Evolutionary conservation across 2,329 filamentous ascomycete genomes (phyloP).

Genomic region (Verruconis gallopava): DNA sequence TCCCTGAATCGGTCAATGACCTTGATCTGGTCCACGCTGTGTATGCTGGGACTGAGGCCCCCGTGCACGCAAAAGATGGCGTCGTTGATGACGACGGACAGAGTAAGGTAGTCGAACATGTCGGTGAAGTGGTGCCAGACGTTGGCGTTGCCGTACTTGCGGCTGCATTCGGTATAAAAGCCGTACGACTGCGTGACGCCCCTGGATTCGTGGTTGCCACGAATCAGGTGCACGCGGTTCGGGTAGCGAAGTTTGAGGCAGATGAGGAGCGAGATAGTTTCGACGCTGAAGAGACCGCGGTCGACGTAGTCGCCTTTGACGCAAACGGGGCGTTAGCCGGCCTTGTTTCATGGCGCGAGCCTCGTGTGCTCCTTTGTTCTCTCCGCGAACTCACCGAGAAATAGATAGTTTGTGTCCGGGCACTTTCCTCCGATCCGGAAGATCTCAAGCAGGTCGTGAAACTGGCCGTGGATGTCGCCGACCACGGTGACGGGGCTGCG

Average conservation of each 20-base stretch:
- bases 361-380: background rate
- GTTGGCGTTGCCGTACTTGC: conserved; percentile 96
- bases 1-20: conserved; percentile 98
- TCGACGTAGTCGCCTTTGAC: conserved; percentile 84
- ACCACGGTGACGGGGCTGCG: conserved; percentile 92
- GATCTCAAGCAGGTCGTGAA: conserved; percentile 98
- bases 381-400: conserved; percentile 53
- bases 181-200: conserved; percentile 98
- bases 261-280: conserved; percentile 94
- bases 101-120: conserved; percentile 97
- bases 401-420: conserved; percentile 96
- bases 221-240: conserved; percentile 86
- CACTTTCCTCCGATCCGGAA: conserved; percentile 97
- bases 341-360: too few relatives aligned
- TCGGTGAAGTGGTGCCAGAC: conserved; percentile 99
- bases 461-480: conserved; percentile 96
- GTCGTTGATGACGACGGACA: conserved; percentile 96
- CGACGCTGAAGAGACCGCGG: conserved; percentile 94
- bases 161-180: conserved; percentile 95
- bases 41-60: conserved; percentile 59
- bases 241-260: conserved; percentile 97
- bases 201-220: conserved; percentile 94
- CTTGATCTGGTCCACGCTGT: conserved; percentile 98
- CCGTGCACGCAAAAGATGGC: conserved; percentile 99
- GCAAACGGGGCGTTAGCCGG: background rate